A percentile compares a stretch with the other conserved stretches of the same genome.
Conservation (phyloP, 2,329 filamentous ascomycete genomes). For the Coniella lustricola region DNA sequence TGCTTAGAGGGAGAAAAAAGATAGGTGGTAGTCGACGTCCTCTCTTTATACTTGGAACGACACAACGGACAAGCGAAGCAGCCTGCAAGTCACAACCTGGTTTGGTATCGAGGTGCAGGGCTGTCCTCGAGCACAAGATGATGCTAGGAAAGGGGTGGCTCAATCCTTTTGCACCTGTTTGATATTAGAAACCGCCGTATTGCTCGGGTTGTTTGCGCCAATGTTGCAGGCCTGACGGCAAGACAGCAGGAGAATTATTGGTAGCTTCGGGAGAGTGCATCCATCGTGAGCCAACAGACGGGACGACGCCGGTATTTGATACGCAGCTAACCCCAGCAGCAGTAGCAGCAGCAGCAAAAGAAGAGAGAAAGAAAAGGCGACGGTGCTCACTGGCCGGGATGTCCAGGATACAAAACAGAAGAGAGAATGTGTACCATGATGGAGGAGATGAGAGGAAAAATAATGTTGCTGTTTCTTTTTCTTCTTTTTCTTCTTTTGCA, state of each 20-base stretch:
- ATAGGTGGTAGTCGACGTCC: conserved; percentile 7
- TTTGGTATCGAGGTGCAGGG: conserved; percentile 3
- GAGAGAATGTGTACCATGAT: background rate
- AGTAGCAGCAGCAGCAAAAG: background rate
- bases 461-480: conserved; percentile 4
- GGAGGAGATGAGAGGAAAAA: background rate
- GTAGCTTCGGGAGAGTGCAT: conserved; percentile 15
- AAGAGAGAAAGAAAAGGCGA: background rate
- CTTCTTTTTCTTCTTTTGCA: too few species aligned
- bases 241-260: conserved; percentile 10
- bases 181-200: conserved; percentile 3
- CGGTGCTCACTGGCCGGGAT: background rate
- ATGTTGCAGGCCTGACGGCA: conserved; percentile 16
- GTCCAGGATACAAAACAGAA: background rate
- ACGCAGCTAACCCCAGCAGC: conserved; percentile 7
- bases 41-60: conserved; percentile 13
- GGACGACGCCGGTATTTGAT: conserved; percentile 15
- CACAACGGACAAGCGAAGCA: too few species aligned
- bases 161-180: conserved; percentile 7
- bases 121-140: conserved; percentile 4
- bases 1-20: conserved; percentile 3
- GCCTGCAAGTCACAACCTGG: background rate
- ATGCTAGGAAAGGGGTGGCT: background rate
- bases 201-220: conserved; percentile 7
- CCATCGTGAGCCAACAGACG: conserved; percentile 1